Base-by-base conservation (phyloP, 2,329 filamentous ascomycete genomes). In the Diatrype stigma region DNA sequence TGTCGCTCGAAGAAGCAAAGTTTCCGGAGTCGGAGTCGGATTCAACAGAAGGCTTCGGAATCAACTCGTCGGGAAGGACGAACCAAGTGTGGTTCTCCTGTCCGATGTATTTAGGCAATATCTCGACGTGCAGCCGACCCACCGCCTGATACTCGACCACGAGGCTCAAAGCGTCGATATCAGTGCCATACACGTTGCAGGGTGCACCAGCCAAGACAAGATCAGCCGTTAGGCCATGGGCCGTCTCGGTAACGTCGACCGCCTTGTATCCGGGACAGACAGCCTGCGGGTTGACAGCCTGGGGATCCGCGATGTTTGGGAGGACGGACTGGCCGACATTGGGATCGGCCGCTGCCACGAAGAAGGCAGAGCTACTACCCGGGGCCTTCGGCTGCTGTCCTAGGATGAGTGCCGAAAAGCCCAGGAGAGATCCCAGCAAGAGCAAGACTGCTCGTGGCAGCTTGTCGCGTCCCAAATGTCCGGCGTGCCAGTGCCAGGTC, bases 61-160 rank as follows among this genome's bases (percentile, higher is more conserved):
- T 76, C 11, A 89, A 67, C 23, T 78, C 73, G 47, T 87, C 82
- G 0, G 86, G 79, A 2, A 90, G 73, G 16, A 85, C 67, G 62
- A 86, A 92, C 75, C 84, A 86, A 2, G 84, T 84, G 34, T 73
- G 72, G 56, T 90, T 89, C 3, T 77, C 76, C 1, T 76, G 58
- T 48, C 78, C 79, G 34, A 90, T 68, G 60, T 85, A 75, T 6
- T 81, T 78, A 1, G 88, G 88, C 17, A 78, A 73, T 49, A 95
- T 90, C 58, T 85, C 82, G 46, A 94, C 74, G 50, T 86, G 84
- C 38, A 94, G 30, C 12, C 5, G 40, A 51, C 56, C n/a, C 37
- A 62, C 59, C 46, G 56, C 57, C 42, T 62, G 58, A 46, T 61
- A 60, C 42, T 60, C 57, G 32, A 62, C 59, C 6, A 61, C 52